A percentile compares a stretch with the other conserved stretches of the same genome.
phyloP scores from a whole-genome alignment of 2,329 filamentous ascomycete genomes.

The Fusarium circinatum region DNA sequence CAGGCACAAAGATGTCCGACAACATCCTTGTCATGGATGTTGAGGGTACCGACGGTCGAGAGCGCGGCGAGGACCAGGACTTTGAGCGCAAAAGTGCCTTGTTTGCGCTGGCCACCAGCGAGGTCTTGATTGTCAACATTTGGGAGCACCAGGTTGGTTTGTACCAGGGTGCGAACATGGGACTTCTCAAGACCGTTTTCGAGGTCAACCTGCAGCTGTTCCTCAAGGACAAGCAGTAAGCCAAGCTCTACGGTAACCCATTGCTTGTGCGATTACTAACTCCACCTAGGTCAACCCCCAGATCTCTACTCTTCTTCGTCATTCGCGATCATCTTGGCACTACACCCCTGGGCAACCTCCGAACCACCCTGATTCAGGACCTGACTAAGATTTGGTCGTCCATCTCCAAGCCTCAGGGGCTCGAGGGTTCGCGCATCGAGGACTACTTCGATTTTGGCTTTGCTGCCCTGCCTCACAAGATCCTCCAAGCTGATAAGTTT shows the following conservation, averaged over 20 bases:
- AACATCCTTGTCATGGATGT: slow-evolving; percentile 99
- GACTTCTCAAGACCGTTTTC: slow-evolving; percentile 96
- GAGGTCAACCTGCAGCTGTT: slow-evolving; percentile 98
- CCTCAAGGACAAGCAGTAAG: slow-evolving; percentile 91
- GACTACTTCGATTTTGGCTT: slow-evolving; percentile 99
- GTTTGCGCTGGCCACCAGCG: slow-evolving; percentile 95
- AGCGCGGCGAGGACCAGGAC: slow-evolving; percentile 97
- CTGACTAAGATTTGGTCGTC: slow-evolving; percentile 91
- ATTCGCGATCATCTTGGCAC: slow-evolving; percentile 96
- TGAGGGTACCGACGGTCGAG: slow-evolving; percentile 94
- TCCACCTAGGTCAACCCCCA: slow-evolving; percentile 75
- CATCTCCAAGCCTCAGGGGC: slow-evolving; percentile 87
- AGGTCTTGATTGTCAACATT: slow-evolving; percentile 98
- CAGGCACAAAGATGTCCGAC: slow-evolving; percentile 79
- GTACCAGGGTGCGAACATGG: slow-evolving; percentile 99
- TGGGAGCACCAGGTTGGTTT: slow-evolving; percentile 99
- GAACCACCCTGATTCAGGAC: slow-evolving; percentile 90
- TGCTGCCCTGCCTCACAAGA: slow-evolving; percentile 94
- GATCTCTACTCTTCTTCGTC: slow-evolving; percentile 96
- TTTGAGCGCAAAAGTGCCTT: slow-evolving; percentile 98
- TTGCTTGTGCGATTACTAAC: slow-evolving; percentile 33
- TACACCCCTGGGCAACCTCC: slow-evolving; percentile 89
- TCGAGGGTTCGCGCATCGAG: slow-evolving; percentile 89
- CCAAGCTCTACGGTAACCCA: slow-evolving; percentile 27
- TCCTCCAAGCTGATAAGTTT: slow-evolving; percentile 93